A percentile compares a stretch with the other conserved stretches of the same genome.
Evolutionary conservation across 1,284 basidiomycete species (phyloP).

Genomic region (Takashimella koratensis): DNA sequence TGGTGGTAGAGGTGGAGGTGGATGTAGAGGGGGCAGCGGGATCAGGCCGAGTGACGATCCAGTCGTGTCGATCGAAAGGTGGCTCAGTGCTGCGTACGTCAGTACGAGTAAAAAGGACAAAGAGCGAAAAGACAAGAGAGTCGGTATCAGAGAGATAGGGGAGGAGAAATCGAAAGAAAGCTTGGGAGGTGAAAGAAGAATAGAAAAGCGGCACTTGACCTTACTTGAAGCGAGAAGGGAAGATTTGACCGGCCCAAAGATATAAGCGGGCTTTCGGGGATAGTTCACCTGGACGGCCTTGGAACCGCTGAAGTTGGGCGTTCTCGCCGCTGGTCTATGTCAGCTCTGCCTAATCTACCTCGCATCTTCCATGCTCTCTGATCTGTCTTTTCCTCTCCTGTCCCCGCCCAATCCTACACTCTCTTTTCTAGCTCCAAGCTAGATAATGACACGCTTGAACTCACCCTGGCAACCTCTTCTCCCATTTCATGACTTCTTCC

Average conservation of each 20-base stretch:
- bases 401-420: not conserved
- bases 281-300: constrained; percentile 81
- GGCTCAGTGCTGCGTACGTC: constrained; percentile 82
- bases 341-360: not conserved
- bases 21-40: constrained; percentile 5
- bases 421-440: no score
- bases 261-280: constrained; percentile 78
- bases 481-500: constrained; percentile 93
- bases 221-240: constrained; percentile 85
- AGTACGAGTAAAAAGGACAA: not conserved
- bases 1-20: constrained; percentile 1
- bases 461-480: constrained; percentile 58
- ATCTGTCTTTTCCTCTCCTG: no score
- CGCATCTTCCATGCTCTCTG: no score
- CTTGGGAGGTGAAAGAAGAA: not conserved
- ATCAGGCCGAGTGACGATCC: constrained; percentile 75
- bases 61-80: constrained; percentile 99
- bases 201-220: constrained; percentile 33
- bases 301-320: constrained; percentile 72
- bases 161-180: not conserved
- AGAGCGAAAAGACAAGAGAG: constrained; percentile 2
- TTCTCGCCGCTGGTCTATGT: constrained; percentile 48
- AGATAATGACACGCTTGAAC: no score
- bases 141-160: not conserved
- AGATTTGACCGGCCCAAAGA: constrained; percentile 76